phyloP scores from a whole-genome alignment of 768 basidiomycete species.

The Pleurotus citrinopileatus region DNA sequence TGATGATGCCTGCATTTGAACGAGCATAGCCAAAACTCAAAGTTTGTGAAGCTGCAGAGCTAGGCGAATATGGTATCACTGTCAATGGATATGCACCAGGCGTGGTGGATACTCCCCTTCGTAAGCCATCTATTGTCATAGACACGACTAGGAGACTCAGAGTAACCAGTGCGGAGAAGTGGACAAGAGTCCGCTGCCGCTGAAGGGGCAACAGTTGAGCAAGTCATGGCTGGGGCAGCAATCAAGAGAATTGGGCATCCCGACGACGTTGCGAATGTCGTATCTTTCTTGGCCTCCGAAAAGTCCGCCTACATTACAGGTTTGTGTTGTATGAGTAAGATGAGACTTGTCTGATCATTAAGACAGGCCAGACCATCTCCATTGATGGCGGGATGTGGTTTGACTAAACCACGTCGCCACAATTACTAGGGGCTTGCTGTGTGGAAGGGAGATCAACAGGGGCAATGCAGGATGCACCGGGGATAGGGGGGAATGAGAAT shows the following conservation, averaged over 20 bases:
- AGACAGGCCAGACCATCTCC: conserved; percentile 3
- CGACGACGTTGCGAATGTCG: conserved; percentile 31
- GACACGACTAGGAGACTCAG: not conserved
- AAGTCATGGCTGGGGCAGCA: not conserved
- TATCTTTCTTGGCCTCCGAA: conserved; percentile 31
- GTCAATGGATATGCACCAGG: conserved; percentile 42
- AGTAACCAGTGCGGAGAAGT: not conserved
- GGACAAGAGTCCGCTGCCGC: not conserved
- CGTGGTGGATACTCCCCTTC: conserved; percentile 15
- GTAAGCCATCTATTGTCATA: not conserved
- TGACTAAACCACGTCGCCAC: not conserved
- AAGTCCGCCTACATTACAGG: conserved; percentile 33
- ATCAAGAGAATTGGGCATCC: conserved; percentile 5
- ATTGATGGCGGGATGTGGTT: conserved; percentile 4
- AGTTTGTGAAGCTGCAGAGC: conserved; percentile 28
- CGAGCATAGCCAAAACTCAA: not conserved
- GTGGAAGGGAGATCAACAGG: not conserved
- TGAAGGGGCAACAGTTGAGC: not conserved
- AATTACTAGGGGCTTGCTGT: no score
- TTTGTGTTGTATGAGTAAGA: conserved; percentile 12
- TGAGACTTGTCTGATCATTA: not conserved
- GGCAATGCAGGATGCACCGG: not conserved
- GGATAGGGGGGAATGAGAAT: not conserved
- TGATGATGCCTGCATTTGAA: not conserved
- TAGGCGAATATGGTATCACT: conserved; percentile 34